Conservation (phyloP, 2,329 filamentous ascomycete genomes). For the Nemania diffusa region DNA sequence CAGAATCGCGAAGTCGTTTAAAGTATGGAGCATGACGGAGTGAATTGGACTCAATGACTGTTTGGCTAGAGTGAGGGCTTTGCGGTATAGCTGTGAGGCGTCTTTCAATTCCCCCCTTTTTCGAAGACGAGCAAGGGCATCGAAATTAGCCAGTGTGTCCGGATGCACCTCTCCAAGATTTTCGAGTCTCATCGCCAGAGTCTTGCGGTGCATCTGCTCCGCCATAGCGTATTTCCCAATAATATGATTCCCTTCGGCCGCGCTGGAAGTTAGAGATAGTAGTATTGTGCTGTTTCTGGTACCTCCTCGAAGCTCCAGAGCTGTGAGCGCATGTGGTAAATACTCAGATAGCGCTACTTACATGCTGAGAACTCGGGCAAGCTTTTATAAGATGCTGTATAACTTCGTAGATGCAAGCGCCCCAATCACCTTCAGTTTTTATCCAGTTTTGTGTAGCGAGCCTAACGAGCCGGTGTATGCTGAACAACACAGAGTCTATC, state of each 20-base stretch:
- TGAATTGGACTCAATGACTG: neutral
- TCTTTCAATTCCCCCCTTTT: neutral
- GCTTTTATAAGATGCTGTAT: neutral
- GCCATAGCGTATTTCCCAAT: neutral
- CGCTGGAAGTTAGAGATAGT: neutral
- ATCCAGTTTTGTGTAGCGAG: constrained; percentile 7
- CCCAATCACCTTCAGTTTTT: neutral
- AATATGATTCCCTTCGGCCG: neutral
- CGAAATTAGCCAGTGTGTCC: neutral
- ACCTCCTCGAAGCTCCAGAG: neutral
- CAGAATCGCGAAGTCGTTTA: neutral
- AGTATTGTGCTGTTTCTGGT: neutral
- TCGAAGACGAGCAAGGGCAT: neutral
- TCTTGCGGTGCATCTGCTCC: neutral
- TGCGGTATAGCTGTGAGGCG: neutral
- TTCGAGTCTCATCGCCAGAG: neutral
- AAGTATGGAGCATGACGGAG: neutral
- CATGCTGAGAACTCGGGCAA: neutral
- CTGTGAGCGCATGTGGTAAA: neutral
- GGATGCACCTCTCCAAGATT: neutral
- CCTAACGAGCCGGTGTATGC: constrained; percentile 6
- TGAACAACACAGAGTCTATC: neutral
- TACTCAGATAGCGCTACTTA: neutral
- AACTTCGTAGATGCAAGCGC: neutral
- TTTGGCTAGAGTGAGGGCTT: neutral